Evolutionary conservation across 1,284 basidiomycete species (phyloP).

Genomic region (Ganoderma lucidum): DNA sequence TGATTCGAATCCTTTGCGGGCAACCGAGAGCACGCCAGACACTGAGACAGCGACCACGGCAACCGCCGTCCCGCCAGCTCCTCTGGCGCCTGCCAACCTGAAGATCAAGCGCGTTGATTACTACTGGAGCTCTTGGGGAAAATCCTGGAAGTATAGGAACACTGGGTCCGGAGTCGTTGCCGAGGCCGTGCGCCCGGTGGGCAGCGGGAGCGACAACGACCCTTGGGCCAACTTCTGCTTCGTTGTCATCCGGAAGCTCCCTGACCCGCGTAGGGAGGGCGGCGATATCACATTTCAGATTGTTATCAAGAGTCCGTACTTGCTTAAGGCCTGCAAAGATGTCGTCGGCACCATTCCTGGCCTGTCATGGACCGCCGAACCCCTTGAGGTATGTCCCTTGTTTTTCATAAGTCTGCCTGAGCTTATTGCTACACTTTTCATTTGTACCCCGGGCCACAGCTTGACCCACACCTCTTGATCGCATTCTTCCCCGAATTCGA

Average conservation of each 20-base stretch:
- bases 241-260: slow-evolving; percentile 38
- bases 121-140: slow-evolving; percentile 63
- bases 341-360: slow-evolving; percentile 60
- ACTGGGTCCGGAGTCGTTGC: slow-evolving; percentile 57
- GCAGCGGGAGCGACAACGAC: slow-evolving; percentile 49
- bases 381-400: slow-evolving; percentile 51
- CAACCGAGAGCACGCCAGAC: not conserved
- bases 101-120: slow-evolving; percentile 61
- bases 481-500: slow-evolving; percentile 57
- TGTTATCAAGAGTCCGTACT: slow-evolving; percentile 62
- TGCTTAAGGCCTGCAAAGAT: slow-evolving; percentile 61
- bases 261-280: slow-evolving; percentile 37
- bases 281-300: slow-evolving; percentile 55
- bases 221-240: slow-evolving; percentile 49
- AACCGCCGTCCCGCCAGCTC: not conserved
- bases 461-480: slow-evolving; percentile 60
- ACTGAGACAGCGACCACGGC: not conserved
- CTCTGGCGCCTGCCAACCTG: not conserved
- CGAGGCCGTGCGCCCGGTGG: slow-evolving; percentile 47
- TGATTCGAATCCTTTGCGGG: not conserved
- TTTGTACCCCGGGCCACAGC: slow-evolving; percentile 38
- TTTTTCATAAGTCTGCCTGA: not conserved
- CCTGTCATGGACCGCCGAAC: slow-evolving; percentile 63
- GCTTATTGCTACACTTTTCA: not conserved
- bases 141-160: slow-evolving; percentile 64